phyloP scores from a whole-genome alignment of 495 filamentous ascomycete genomes.

The Daldinia bambusicola region DNA sequence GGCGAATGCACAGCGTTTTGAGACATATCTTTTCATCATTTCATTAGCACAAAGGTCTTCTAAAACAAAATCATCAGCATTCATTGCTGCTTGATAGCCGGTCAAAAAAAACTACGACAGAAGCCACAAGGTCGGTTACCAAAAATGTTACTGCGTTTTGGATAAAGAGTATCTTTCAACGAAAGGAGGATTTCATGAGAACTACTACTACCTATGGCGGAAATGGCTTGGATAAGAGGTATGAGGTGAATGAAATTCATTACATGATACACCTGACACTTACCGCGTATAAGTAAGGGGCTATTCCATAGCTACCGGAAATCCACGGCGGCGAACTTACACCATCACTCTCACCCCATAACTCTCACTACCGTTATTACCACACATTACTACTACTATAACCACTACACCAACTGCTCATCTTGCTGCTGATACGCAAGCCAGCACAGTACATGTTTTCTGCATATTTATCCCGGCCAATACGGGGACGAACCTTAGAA shows the following conservation, averaged over 20 bases:
- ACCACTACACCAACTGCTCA: not conserved
- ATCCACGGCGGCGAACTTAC: too few species aligned
- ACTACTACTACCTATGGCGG: not conserved
- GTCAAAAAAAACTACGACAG: not conserved
- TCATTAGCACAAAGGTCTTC: too few species aligned
- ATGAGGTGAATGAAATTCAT: not conserved
- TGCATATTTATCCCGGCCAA: not conserved
- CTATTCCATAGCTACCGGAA: too few species aligned
- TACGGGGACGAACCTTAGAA: not conserved
- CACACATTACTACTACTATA: not conserved
- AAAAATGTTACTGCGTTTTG: not conserved
- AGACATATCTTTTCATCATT: too few species aligned
- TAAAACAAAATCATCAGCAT: not conserved
- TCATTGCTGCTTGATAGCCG: not conserved
- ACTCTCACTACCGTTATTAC: not conserved
- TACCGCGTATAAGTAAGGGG: too few species aligned
- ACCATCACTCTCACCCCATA: not conserved
- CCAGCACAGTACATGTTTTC: not conserved
- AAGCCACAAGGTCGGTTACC: not conserved
- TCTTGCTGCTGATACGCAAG: not conserved
- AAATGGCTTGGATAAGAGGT: not conserved
- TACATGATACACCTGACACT: not conserved
- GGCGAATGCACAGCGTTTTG: too few species aligned
- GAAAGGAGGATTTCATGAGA: not conserved
- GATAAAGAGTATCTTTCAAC: not conserved